Base-by-base conservation (phyloP, 495 filamentous ascomycete species). In the Pyrenopolyporus hunteri region DNA sequence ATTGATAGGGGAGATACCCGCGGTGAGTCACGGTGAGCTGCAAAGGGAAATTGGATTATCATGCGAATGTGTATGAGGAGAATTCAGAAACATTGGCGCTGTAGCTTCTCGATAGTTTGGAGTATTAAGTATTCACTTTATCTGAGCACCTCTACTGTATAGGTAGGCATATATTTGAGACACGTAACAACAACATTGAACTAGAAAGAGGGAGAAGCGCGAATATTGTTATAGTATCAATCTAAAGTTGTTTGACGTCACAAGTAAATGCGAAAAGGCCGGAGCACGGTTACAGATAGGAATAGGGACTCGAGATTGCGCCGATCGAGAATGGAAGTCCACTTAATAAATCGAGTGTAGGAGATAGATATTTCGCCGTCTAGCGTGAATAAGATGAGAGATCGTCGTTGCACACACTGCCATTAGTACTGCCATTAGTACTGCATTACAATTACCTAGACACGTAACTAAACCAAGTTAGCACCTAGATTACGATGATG, bases 21-120 rank as follows among this genome's bases (percentile, higher is more conserved):
- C 37, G 37, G 40, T 32, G 25, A 45, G 32, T 50, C 35, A 46
- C 20, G 22, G 61, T 48, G 42, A 48, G 31, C 32, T 37, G 44
- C 35, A 43, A 44, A 32, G 26, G 9, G 36, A 64, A 51, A 58
- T 55, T 58, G 19, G 28, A 10, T 26, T 43, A 26, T 54, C 26
- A 64, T 64, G 61, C 55, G 32, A 40, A 58, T 52, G 36, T 1
- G 25, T 43, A 26, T 45, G 19, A 51, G 35, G 16, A n/a, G 52
- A 9, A 39, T 46, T 46, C 45, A 63, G 45, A 50, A 63, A 63
- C 52, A 63, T 51, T 51, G n/a, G n/a, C n/a, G 46, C 29, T 3
- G 36, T 56, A 56, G 59, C 10, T 16, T 37, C 22, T 56, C 59
- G 48, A 63, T 63, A 63, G 59, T 57, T 47, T 57, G 22, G 33